phyloP scores from a whole-genome alignment of 2,329 filamentous ascomycete species.

The Sporothrix luriei region DNA sequence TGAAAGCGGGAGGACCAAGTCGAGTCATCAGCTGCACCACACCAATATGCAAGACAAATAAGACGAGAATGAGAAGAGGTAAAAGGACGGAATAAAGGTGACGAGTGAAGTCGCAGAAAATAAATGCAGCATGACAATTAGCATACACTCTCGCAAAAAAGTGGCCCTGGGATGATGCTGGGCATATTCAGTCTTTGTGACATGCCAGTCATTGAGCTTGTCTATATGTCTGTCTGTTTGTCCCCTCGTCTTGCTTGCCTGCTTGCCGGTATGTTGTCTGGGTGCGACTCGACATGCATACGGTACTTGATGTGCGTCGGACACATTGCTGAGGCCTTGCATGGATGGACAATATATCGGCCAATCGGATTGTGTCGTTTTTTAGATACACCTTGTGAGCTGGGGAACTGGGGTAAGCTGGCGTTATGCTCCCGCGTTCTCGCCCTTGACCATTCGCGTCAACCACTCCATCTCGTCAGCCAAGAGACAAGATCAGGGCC shows the following conservation, averaged over 20 bases:
- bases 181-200: neutral
- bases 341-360: too few species aligned
- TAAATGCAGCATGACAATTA: neutral
- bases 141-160: neutral
- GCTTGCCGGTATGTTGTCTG: too few species aligned
- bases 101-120: neutral
- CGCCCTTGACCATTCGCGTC: neutral
- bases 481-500: neutral
- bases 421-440: constrained; percentile 12
- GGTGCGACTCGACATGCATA: neutral
- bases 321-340: neutral
- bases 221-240: neutral
- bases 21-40: constrained; percentile 1
- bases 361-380: constrained; percentile 17
- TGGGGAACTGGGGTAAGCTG: constrained; percentile 5
- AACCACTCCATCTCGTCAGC: neutral
- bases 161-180: neutral
- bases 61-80: neutral
- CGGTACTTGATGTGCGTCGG: neutral
- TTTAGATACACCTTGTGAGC: neutral
- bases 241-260: too few species aligned
- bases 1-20: neutral
- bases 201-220: constrained; percentile 10
- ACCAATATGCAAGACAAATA: constrained; percentile 11
- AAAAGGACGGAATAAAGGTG: neutral